Evolutionary conservation across 2,329 filamentous ascomycete genomes (phyloP).

Genomic region (Calonectria naviculata): DNA sequence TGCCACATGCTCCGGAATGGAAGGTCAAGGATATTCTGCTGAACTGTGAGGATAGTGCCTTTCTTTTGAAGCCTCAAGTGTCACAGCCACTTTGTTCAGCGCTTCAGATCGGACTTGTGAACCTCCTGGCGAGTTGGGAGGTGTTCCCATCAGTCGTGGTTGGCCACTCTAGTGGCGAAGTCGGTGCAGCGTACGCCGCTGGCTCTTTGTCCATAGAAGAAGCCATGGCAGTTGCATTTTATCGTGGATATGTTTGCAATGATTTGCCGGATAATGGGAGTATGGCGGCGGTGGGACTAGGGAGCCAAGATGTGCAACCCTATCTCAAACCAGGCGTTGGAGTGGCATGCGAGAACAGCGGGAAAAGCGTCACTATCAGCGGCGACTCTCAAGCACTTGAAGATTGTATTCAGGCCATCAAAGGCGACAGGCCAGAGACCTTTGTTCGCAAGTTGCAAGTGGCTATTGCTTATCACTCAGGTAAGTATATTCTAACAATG

Average conservation of each 20-base stretch:
- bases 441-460: background rate
- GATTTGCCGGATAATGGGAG: background rate
- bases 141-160: background rate
- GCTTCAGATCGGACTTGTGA: background rate
- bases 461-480: background rate
- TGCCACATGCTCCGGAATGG: too few relatives aligned
- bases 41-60: too few relatives aligned
- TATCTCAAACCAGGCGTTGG: background rate
- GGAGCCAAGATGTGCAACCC: background rate
- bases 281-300: background rate
- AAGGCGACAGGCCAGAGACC: background rate
- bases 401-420: background rate
- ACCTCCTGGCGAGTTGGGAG: background rate
- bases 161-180: slow-evolving; percentile 5
- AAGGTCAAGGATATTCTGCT: too few relatives aligned
- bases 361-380: too few relatives aligned
- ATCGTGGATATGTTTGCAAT: background rate
- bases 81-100: slow-evolving; percentile 4
- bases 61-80: slow-evolving; percentile 18
- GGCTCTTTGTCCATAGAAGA: background rate
- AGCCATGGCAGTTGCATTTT: background rate
- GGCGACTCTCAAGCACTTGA: background rate
- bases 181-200: background rate
- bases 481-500: too few relatives aligned
- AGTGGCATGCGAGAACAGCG: background rate